Evolutionary conservation across 768 basidiomycete species (phyloP).

Genomic region (Guyanaporus albipodus): DNA sequence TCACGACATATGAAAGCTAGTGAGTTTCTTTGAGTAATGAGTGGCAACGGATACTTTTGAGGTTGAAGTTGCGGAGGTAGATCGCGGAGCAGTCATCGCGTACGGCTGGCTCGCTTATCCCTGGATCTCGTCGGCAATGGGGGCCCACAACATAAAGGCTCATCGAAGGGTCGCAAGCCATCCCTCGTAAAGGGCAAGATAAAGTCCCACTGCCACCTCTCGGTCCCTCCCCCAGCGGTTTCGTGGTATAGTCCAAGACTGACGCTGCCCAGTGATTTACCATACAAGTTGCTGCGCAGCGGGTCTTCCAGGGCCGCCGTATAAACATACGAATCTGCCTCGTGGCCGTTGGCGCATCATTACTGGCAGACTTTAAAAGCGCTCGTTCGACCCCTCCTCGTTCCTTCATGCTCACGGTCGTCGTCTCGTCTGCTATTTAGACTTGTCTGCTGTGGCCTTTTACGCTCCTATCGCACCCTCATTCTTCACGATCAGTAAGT

Average conservation of each 20-base stretch:
- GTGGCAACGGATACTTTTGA: constrained; percentile 1
- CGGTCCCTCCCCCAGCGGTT: background rate
- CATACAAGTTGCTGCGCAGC: constrained; percentile 3
- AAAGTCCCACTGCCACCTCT: background rate
- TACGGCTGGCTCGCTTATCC: constrained; percentile 8
- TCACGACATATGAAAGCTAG: no score
- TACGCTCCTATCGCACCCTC: constrained; percentile 2
- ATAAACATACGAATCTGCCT: constrained; percentile 3
- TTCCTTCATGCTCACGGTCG: constrained; percentile 19
- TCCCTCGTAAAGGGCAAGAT: constrained; percentile 9
- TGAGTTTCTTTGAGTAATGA: no score
- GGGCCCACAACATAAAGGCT: constrained; percentile 4
- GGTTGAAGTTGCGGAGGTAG: constrained; percentile 12
- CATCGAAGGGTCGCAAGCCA: no score
- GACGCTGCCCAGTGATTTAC: background rate
- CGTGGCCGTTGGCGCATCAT: constrained; percentile 13
- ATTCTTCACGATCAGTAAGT: constrained; percentile 27
- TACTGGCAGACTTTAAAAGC: constrained; percentile 13
- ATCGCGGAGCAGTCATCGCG: constrained; percentile 7
- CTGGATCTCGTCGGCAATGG: constrained; percentile 8
- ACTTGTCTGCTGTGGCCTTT: background rate
- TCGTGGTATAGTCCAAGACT: no score
- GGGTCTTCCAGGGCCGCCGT: constrained; percentile 1
- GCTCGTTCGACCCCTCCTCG: constrained; percentile 2
- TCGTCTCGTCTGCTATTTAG: constrained; percentile 5